Evolutionary conservation across 2,329 filamentous ascomycete species (phyloP), one percentile per base, ranked within the genome.

Genomic region (Cadophora malorum): DNA sequence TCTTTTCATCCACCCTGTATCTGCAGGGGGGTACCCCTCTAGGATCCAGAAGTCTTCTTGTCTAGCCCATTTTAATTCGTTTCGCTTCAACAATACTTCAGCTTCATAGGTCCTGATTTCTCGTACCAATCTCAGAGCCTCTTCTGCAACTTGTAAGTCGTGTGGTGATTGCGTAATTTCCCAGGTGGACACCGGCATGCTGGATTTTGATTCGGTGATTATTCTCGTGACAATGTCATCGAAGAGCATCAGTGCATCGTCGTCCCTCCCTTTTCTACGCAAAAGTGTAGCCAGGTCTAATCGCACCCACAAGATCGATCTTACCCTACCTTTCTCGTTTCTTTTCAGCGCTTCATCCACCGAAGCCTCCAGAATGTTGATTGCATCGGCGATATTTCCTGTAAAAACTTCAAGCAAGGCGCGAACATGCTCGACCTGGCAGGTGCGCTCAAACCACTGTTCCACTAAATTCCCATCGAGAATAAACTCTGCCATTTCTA

Each of bases 241-340:
- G 31, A 59, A 59, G 3, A 38, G 35, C 35, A 59, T 35, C 55
- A 38, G 14, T 31, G 55, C 35, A 41, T 41, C 31, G 16, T 59
- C 31, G 16, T 19, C 55, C 28, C 55, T 38, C 21, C 55, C 35
- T 12, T 38, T 12, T 21, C 35, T 59, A 12, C 55, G 55, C 55
- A 59, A 59, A 7, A 59, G 19, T 59, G 55, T 35, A 21, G 55
- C 55, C 38, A 59, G 50, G 50, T 53, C 50, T 23, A 53, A 19
- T 7, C 50, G 23, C 9, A 53, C 50, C 50, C 50, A 53, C 14
- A 53, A 19, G 10, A 53, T 31, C 25, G 50, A 53, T 53, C 50
- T 53, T 7, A 53, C 50, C 12, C 50, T 53, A 16, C 50, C 50
- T 16, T 53, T 8, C 50, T 53, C 50, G 23, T 53, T 53, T 19